Evolutionary conservation across 305 asterid genomes (phyloP), one percentile per base, ranked within the genome.

Genomic region (Plantago coronopus): DNA sequence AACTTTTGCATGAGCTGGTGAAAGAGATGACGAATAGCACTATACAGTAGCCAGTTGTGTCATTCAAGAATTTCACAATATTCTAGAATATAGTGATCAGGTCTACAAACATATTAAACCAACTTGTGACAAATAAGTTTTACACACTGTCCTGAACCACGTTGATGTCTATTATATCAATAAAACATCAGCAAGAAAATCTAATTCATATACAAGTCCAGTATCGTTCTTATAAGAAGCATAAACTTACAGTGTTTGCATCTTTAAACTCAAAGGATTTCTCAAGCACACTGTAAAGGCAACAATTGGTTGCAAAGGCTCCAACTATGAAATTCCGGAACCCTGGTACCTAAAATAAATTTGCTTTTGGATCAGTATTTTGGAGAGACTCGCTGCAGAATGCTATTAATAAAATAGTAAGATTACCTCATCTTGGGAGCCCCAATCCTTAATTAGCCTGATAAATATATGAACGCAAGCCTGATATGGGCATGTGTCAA

Each of bases 371-470:
- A 61, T 66, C 62, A 74, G 69, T 69, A 65, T 40, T 53, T 46
- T 56, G 69, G 23, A 50, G 63, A 70, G 49, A 66, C 14, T 40
- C 18, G 3, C 31, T 29, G 64, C 61, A n/a, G 3, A 31, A 57
- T 23, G 8, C 61, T 53, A 58, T 17, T 59, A n/a, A n/a, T 54
- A 65, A 27, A 59, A 69, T 57, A 57, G 58, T 17, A 59, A 51
- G 44, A 63, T 75, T n/a, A 94, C 99, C 99, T 75, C 77, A 64
- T 89, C 96, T 70, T 78, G 82, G 83, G 73, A 40, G 69, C 89
- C 81, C 99, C 99, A 94, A 74, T 94, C 99, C 70, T 80, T 87
- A 67, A 94, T 94, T 61, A 94, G 82, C 87, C 94, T 79, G 62
- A 82, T 68, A 73, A 94, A 79, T 64, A 94, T 86, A 72, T 94